Percentiles rank a stretch among this genome's conserved stretches.
These are phyloP conservation scores for Teratosphaeria destructans DNA, from an alignment of 2,329 filamentous ascomycete species.

Conservation along the genomic window DNA sequence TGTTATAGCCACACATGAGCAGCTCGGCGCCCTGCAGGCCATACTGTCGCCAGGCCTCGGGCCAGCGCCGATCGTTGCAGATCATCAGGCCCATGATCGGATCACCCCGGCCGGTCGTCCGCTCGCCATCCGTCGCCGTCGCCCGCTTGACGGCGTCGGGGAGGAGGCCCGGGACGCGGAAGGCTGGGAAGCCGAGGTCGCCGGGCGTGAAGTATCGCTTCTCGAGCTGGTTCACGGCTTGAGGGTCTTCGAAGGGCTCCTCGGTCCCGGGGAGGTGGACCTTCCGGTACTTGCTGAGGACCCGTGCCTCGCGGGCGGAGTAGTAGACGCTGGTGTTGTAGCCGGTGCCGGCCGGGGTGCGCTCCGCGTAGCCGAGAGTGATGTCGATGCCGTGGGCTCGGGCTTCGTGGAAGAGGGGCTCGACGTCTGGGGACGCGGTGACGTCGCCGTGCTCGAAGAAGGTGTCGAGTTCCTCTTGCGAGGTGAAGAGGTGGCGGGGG, in stretches of 20 bases:
- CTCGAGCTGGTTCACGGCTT: conserved; percentile 44
- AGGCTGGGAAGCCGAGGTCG: conserved; percentile 44
- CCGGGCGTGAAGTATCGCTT: conserved; percentile 46
- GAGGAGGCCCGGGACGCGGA: conserved; percentile 40
- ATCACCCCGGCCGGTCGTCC: conserved; percentile 32
- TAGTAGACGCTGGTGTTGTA: conserved; percentile 46
- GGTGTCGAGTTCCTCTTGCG: conserved; percentile 31
- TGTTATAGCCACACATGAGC: conserved; percentile 28
- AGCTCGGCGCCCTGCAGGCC: conserved; percentile 43
- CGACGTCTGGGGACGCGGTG: conserved; percentile 33
- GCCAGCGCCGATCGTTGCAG: conserved; percentile 47
- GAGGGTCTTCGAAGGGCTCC: conserved; percentile 40
- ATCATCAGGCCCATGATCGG: conserved; percentile 43
- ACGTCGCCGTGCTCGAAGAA: conserved; percentile 43
- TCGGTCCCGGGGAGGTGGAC: conserved; percentile 44
- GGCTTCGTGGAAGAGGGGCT: conserved; percentile 41
- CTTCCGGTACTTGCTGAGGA: conserved; percentile 46
- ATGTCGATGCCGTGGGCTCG: conserved; percentile 41
- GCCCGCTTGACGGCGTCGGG: conserved; percentile 26
- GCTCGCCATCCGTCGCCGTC: conserved; percentile 14
- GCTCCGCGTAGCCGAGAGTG: conserved; percentile 44
- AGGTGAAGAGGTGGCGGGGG: conserved; percentile 35
- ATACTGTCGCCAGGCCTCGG: conserved; percentile 43
- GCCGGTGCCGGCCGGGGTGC: conserved; percentile 33
- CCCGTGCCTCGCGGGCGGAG: conserved; percentile 31